Conservation (phyloP, 768 basidiomycete genomes). For the Arthromyces matolae region DNA sequence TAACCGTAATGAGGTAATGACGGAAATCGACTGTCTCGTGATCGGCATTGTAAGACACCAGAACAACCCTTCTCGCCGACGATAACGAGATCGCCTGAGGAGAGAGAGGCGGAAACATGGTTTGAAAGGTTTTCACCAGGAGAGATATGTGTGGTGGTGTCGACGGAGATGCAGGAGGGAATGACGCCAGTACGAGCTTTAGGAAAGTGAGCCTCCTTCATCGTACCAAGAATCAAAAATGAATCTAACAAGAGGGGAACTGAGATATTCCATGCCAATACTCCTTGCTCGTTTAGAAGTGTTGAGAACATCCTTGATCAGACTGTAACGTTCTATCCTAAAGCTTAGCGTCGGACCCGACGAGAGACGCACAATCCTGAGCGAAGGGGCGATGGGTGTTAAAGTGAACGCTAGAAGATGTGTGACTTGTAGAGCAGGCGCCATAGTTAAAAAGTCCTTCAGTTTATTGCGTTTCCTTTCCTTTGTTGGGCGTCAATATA, state of each 20-base stretch:
- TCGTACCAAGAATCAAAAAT: neutral
- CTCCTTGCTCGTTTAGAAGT: constrained; percentile 64
- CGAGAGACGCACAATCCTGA: constrained; percentile 84
- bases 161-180: constrained; percentile 66
- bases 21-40: constrained; percentile 87
- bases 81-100: constrained; percentile 77
- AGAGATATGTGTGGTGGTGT: constrained; percentile 85
- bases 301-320: constrained; percentile 79
- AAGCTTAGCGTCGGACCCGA: constrained; percentile 93
- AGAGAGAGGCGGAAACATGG: constrained; percentile 90
- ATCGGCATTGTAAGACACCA: constrained; percentile 86
- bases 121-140: constrained; percentile 94
- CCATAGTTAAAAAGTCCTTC: constrained; percentile 92
- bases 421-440: constrained; percentile 84
- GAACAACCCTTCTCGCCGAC: constrained; percentile 89
- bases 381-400: constrained; percentile 77
- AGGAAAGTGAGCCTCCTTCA: no score
- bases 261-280: constrained; percentile 86
- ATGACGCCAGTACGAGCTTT: constrained; percentile 91
- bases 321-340: constrained; percentile 86
- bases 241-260: constrained; percentile 80
- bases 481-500: constrained; percentile 36
- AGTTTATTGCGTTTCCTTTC: constrained; percentile 88
- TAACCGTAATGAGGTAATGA: constrained; percentile 93
- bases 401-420: constrained; percentile 91